Evolutionary conservation across 257 asterid species (phyloP), one percentile per base, ranked within the genome.

Genomic region (Vinca minor): DNA sequence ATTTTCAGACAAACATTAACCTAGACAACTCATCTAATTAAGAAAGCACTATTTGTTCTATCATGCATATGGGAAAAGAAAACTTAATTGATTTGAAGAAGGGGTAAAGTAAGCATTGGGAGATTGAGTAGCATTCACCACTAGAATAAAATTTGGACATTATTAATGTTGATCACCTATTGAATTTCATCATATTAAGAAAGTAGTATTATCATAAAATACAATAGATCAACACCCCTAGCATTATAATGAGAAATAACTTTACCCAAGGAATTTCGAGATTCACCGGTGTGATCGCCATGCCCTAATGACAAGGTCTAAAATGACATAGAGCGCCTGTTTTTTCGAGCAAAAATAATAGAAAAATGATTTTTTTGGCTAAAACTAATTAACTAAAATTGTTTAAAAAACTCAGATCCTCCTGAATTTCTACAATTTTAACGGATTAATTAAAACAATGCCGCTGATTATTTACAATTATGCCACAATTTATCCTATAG

Each of bases 11-110:
- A 25, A 53, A 10, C 29, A 69, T 50, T 38, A 39, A 46, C 12
- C 14, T 15, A 31, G 49, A 60, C 68, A 69, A 42, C 68, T 39
- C 60, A 62, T 18, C 8, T 18, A n/a, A n/a, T n/a, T n/a, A 61
- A 49, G 44, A 28, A 69, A 53, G 46, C 38, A 26, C 36, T 56
- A 52, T 47, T 13, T 18, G 44, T 4, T 44, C n/a, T 41, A 45
- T 55, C 23, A 52, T 23, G 42, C 26, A 57, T 47, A 20, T 15
- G 18, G 13, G 34, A 34, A 29, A 31, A 64, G 26, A 56, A 48
- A 48, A 8, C 47, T 47, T 4, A n/a, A 17, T 34, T 34, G 38
- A 20, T 64, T 1, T 6, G 52, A 20, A 21, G 21, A n/a, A 47
- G 15, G 34, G 11, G 18, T 12, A 31, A 31, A 31, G 0, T 31